Conservation (phyloP, 176 grass and related monocot genomes). For the Carex kokanica region DNA sequence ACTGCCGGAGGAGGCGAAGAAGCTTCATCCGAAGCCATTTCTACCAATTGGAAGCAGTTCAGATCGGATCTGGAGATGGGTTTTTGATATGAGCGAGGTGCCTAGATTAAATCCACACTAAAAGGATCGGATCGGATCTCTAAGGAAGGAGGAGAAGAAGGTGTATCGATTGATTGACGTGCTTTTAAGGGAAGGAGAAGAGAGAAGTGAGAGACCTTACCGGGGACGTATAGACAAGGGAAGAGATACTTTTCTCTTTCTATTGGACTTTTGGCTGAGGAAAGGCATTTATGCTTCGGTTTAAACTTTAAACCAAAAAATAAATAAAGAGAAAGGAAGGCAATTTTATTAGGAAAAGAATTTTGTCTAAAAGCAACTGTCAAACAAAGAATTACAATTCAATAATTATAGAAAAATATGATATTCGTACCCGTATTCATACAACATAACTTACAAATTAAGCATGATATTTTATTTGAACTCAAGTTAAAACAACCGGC, state of each 20-base stretch:
- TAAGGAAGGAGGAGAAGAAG: neutral
- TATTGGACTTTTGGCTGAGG: neutral
- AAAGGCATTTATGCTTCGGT: neutral
- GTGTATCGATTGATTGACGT: neutral
- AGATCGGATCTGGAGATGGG: constrained; percentile 47
- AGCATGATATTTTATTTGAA: neutral
- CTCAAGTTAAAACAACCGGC: neutral
- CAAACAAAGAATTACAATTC: neutral
- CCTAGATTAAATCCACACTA: neutral
- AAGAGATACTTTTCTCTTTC: neutral
- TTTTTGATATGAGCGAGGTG: neutral
- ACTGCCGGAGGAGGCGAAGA: neutral
- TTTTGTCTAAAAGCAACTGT: neutral
- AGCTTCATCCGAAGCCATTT: constrained; percentile 45
- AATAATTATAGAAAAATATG: neutral
- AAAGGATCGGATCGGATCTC: constrained; percentile 13
- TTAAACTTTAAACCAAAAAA: neutral
- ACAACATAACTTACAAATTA: neutral
- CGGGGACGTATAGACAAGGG: neutral
- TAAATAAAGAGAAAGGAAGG: too few relatives aligned
- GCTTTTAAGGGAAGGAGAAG: neutral
- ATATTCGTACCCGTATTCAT: too few relatives aligned
- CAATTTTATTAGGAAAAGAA: neutral
- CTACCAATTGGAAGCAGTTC: neutral
- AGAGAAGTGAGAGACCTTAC: neutral